phyloP scores from a whole-genome alignment of 768 basidiomycete species.

The Pleurotus sapidus region DNA sequence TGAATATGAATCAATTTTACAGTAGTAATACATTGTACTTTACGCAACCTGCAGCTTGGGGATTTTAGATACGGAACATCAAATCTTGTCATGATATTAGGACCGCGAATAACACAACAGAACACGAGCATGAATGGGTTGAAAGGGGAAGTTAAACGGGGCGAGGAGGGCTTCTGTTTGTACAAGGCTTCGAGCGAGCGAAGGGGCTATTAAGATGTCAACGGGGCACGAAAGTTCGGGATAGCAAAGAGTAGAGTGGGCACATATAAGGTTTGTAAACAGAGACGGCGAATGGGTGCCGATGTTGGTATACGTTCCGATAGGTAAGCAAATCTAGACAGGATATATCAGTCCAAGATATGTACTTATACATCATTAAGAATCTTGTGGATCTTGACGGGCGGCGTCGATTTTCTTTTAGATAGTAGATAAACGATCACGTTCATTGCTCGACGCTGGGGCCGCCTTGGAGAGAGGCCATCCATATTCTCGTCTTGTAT shows the following conservation, averaged over 20 bases:
- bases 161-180: too few relatives aligned
- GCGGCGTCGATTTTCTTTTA: too few relatives aligned
- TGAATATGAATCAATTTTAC: conserved; percentile 4
- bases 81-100: neutral
- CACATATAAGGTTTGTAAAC: too few relatives aligned
- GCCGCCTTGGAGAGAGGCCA: conserved; percentile 75
- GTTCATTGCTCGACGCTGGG: conserved; percentile 33
- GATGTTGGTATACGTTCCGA: too few relatives aligned
- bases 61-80: conserved; percentile 10
- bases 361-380: neutral
- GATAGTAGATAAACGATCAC: neutral
- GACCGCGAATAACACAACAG: neutral
- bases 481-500: conserved; percentile 96
- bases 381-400: too few relatives aligned
- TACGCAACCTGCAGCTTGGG: conserved; percentile 12
- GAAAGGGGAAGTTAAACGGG: too few relatives aligned
- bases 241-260: too few relatives aligned
- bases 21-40: conserved; percentile 26
- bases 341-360: neutral
- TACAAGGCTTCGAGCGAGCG: too few relatives aligned
- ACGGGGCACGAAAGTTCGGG: too few relatives aligned
- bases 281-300: too few relatives aligned
- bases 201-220: too few relatives aligned
- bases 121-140: neutral
- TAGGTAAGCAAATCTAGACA: neutral